Conservation (phyloP, 345 rosid species). For the Eucalyptus microcorys region DNA sequence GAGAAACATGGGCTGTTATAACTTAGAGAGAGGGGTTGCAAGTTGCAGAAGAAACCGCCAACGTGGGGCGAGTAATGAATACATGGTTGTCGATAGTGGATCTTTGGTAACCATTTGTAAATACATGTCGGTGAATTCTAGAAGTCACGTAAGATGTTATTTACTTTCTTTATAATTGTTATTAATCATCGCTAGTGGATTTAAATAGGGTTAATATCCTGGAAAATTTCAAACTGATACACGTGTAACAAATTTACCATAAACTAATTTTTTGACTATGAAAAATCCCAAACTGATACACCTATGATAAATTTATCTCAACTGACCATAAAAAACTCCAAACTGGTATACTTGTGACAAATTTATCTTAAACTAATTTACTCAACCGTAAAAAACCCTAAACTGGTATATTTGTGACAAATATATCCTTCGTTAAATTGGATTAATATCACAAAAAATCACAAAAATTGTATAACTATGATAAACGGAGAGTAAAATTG, state of each 20-base stretch:
- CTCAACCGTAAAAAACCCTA: too few relatives aligned
- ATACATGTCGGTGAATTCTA: not conserved
- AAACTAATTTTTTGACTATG: too few relatives aligned
- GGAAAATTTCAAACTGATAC: too few relatives aligned
- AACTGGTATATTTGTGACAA: too few relatives aligned
- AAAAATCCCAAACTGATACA: too few relatives aligned
- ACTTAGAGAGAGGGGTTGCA: not conserved
- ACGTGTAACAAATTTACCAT: accelerated
- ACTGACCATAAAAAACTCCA: accelerated
- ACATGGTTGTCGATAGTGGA: not conserved
- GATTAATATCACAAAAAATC: too few relatives aligned
- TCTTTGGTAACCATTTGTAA: not conserved
- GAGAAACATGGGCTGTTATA: not conserved
- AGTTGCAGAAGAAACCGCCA: not conserved
- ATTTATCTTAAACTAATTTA: too few relatives aligned
- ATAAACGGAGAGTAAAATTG: accelerated
- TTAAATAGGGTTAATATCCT: accelerated
- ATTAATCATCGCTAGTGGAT: too few relatives aligned
- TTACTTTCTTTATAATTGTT: too few relatives aligned
- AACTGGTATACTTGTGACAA: accelerated
- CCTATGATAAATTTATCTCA: too few relatives aligned
- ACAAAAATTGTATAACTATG: accelerated
- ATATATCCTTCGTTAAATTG: accelerated
- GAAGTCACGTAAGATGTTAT: too few relatives aligned
- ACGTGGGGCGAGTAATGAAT: not conserved